phyloP scores from a whole-genome alignment of 1,284 basidiomycete genomes.

The Bondarzewia mesenterica region DNA sequence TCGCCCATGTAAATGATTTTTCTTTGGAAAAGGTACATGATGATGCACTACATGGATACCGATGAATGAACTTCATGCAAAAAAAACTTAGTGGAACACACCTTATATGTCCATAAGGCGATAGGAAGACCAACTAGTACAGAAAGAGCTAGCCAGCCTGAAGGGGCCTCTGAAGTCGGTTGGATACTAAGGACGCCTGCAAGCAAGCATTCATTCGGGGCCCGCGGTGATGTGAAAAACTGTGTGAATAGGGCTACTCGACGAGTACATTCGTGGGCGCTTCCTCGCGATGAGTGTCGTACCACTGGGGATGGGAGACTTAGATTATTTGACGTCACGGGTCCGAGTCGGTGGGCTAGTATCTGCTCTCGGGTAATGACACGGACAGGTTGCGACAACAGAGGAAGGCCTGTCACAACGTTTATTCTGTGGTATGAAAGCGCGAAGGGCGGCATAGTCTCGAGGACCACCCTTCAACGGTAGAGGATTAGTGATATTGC shows the following conservation, averaged over 20 bases:
- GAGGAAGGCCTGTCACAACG: no score
- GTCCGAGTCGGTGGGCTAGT: no score
- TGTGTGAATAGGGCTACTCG: background rate
- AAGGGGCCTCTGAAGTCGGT: conserved; percentile 19
- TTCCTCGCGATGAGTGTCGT: no score
- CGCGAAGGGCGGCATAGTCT: no score
- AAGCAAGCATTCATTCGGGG: background rate
- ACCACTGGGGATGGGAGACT: no score
- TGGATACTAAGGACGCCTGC: conserved; percentile 7
- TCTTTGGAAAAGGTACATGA: conserved; percentile 42
- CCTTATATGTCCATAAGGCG: conserved; percentile 39
- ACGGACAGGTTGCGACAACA: no score
- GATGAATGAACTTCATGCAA: background rate
- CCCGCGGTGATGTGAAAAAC: background rate
- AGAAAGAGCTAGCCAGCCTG: conserved; percentile 19
- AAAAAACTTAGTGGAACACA: conserved; percentile 9
- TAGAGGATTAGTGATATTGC: no score
- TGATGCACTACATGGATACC: conserved; percentile 27
- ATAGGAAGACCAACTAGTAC: conserved; percentile 32
- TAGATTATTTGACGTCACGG: no score
- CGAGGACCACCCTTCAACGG: no score
- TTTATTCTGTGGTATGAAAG: no score
- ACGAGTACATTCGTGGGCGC: no score
- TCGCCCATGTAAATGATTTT: conserved; percentile 46
- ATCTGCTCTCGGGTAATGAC: no score